Evolutionary conservation across 2,329 filamentous ascomycete species (phyloP).

Genomic region (Scleromitrula shiraiana): DNA sequence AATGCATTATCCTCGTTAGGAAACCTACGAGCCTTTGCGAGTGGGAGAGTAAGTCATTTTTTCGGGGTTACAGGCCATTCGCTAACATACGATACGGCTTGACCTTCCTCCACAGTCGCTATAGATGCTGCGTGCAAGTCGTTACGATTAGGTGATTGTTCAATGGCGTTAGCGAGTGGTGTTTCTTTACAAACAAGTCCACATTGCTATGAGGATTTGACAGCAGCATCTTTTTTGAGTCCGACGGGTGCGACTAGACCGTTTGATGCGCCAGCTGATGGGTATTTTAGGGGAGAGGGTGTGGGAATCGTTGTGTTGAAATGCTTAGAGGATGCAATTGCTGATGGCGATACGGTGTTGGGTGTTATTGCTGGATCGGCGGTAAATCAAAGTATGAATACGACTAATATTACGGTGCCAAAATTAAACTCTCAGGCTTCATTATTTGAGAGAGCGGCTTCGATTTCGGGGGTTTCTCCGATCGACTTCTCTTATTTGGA

Average conservation of each 20-base stretch:
- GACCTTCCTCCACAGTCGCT: slow-evolving; percentile 31
- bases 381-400: slow-evolving; percentile 33
- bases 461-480: slow-evolving; percentile 34
- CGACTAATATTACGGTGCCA: slow-evolving; percentile 12
- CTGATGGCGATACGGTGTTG: slow-evolving; percentile 49
- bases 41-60: slow-evolving; percentile 36
- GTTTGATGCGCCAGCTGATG: slow-evolving; percentile 40
- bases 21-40: slow-evolving; percentile 25
- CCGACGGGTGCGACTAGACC: slow-evolving; percentile 24
- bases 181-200: not conserved
- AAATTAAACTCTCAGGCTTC: slow-evolving; percentile 24
- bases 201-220: not conserved
- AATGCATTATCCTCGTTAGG: slow-evolving; percentile 25
- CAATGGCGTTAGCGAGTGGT: not conserved
- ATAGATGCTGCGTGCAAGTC: slow-evolving; percentile 26
- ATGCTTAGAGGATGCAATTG: slow-evolving; percentile 32
- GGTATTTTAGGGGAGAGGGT: slow-evolving; percentile 48
- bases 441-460: slow-evolving; percentile 1
- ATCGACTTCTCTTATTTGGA: slow-evolving; percentile 16
- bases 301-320: slow-evolving; percentile 38
- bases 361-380: slow-evolving; percentile 45
- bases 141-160: slow-evolving; percentile 8
- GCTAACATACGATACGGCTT: slow-evolving; percentile 32
- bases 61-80: slow-evolving; percentile 33
- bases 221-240: not conserved